These are phyloP conservation scores for Bipolaris bicolor DNA, from an alignment of 2,329 filamentous ascomycete species.

Conservation along the genomic window DNA sequence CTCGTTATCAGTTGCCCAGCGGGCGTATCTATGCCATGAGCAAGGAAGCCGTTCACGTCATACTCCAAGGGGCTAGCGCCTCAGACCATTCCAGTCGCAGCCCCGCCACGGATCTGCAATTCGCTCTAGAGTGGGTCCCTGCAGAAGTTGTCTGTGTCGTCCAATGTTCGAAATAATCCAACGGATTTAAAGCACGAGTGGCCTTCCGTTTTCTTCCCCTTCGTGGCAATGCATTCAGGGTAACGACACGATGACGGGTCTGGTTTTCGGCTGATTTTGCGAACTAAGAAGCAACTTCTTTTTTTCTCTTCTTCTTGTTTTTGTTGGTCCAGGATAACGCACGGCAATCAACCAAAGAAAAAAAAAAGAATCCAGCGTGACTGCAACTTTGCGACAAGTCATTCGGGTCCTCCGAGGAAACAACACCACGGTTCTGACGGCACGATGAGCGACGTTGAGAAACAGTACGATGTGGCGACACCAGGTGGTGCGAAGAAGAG, in stretches of 20 bases:
- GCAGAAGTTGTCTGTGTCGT: conserved; percentile 19
- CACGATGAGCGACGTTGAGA: conserved; percentile 40
- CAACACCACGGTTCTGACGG: not conserved
- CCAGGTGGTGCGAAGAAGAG: conserved; percentile 25
- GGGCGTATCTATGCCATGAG: conserved; percentile 20
- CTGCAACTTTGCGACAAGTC: conserved; percentile 8
- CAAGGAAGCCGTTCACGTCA: conserved; percentile 27
- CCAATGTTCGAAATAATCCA: conserved; percentile 9
- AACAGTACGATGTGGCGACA: conserved; percentile 24
- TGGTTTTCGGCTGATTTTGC: conserved; percentile 19
- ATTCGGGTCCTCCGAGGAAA: conserved; percentile 8
- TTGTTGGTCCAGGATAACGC: not conserved
- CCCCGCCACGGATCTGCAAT: conserved; percentile 32
- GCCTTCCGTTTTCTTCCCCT: conserved; percentile 8
- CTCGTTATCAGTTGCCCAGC: conserved; percentile 30
- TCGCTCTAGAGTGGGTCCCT: conserved; percentile 13
- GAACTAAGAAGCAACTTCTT: conserved; percentile 18
- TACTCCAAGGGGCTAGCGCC: conserved; percentile 28
- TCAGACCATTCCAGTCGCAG: conserved; percentile 26
- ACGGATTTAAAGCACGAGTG: conserved; percentile 30
- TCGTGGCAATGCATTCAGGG: conserved; percentile 14
- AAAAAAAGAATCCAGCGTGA: not conserved
- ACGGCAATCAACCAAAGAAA: not conserved
- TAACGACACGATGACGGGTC: conserved; percentile 28
- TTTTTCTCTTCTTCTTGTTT: not conserved